Evolutionary conservation across 257 asterid genomes (phyloP).

Genomic region (Nicotiana undulata): DNA sequence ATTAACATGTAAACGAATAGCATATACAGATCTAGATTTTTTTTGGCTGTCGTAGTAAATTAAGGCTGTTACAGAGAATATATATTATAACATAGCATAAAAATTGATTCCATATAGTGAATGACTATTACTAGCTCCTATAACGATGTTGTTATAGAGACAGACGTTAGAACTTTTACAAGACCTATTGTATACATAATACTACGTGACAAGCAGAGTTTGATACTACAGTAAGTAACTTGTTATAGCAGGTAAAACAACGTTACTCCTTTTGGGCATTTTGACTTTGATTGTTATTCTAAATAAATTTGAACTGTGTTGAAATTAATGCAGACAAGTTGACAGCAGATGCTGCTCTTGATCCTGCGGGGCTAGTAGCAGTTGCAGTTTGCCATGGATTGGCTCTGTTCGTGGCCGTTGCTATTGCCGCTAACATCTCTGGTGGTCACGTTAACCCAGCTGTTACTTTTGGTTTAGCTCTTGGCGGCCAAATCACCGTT

Average conservation of each 20-base stretch:
- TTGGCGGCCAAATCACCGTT: slow-evolving; percentile 65
- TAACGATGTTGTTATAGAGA: no score
- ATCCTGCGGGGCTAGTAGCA: slow-evolving; percentile 53
- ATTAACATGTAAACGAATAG: no score
- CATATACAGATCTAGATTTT: no score
- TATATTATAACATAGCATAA: no score
- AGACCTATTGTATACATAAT: no score
- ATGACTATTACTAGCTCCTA: no score
- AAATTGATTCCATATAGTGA: no score
- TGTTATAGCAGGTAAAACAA: not conserved
- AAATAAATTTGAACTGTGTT: not conserved
- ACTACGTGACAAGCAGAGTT: not conserved
- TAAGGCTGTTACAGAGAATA: no score
- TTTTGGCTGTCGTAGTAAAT: no score
- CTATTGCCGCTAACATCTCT: slow-evolving; percentile 63
- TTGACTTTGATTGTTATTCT: no score
- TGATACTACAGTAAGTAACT: not conserved
- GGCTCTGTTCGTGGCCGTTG: slow-evolving; percentile 60
- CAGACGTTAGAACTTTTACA: no score
- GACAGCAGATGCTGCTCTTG: slow-evolving; percentile 49
- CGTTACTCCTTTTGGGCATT: no score
- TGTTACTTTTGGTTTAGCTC: slow-evolving; percentile 63
- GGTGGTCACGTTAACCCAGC: slow-evolving; percentile 81
- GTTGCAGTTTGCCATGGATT: slow-evolving; percentile 53
- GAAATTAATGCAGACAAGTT: slow-evolving; percentile 33